phyloP scores from a whole-genome alignment of 305 asterid genomes.

The Fraxinus dipetala region DNA sequence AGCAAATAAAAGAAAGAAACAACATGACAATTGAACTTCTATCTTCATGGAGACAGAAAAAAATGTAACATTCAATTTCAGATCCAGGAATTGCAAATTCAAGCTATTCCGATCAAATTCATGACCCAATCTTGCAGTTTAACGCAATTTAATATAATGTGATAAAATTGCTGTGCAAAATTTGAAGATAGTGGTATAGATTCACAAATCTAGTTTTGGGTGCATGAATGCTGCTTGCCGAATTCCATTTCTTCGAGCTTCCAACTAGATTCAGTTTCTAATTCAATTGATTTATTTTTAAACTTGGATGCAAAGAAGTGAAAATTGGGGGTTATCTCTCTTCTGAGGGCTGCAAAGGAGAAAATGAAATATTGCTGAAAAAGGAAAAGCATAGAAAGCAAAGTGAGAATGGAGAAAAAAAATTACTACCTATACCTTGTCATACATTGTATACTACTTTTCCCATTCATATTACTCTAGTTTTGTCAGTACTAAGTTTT shows the following conservation, averaged over 20 bases:
- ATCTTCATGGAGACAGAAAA: background rate
- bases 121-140: background rate
- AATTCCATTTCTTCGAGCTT: background rate
- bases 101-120: background rate
- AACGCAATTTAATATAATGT: background rate
- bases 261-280: background rate
- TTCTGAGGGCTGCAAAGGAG: conserved; percentile 15
- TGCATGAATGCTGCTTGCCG: background rate
- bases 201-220: background rate
- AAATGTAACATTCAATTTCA: background rate
- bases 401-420: conserved; percentile 1
- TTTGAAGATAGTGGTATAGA: background rate
- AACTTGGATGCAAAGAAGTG: conserved; percentile 1
- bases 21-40: background rate
- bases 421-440: background rate
- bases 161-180: background rate
- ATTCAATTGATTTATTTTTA: background rate
- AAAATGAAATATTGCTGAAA: conserved; percentile 8
- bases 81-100: background rate
- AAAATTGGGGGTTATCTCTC: background rate
- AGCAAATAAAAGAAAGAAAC: background rate
- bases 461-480: background rate
- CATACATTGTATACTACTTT: background rate
- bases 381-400: background rate
- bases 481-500: conserved; percentile 3